Evolutionary conservation across 2,329 filamentous ascomycete genomes (phyloP).

Genomic region (Stachybotrys echinatus): DNA sequence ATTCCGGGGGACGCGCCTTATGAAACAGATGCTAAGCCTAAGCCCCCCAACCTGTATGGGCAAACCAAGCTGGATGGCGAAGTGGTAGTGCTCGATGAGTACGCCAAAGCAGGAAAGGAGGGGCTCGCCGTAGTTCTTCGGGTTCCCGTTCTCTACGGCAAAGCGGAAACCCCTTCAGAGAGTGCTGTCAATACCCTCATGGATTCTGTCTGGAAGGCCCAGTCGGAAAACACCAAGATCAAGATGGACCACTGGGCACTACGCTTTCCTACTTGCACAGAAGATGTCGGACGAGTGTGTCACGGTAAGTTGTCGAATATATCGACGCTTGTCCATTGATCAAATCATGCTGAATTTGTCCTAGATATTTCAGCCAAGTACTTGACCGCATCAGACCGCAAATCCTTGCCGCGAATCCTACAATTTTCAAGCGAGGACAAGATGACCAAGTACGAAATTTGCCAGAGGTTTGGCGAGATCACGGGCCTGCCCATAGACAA

Average conservation of each 20-base stretch:
- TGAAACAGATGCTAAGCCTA: conserved; percentile 54
- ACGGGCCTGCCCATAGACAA: conserved; percentile 66
- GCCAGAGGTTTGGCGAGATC: conserved; percentile 70
- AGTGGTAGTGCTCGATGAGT: conserved; percentile 60
- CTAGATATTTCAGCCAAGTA: conserved; percentile 69
- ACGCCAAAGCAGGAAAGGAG: conserved; percentile 37
- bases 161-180: conserved; percentile 64
- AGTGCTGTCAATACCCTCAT: conserved; percentile 81
- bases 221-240: conserved; percentile 55
- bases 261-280: conserved; percentile 83
- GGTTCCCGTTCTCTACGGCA: conserved; percentile 80
- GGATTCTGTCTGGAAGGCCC: conserved; percentile 69
- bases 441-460: conserved; percentile 89
- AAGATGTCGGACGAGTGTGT: conserved; percentile 77
- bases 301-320: conserved; percentile 48
- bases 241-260: conserved; percentile 84
- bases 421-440: conserved; percentile 85
- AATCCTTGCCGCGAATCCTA: conserved; percentile 60
- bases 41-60: conserved; percentile 72
- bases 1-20: conserved; percentile 79
- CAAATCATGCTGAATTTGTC: background rate
- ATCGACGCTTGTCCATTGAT: too few relatives aligned
- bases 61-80: conserved; percentile 58
- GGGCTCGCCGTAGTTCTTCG: conserved; percentile 65
- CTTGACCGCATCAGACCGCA: conserved; percentile 41